These are phyloP conservation scores for Simmondsia chinensis DNA, from an alignment of 148 eudicot species.

Conservation along the genomic window DNA sequence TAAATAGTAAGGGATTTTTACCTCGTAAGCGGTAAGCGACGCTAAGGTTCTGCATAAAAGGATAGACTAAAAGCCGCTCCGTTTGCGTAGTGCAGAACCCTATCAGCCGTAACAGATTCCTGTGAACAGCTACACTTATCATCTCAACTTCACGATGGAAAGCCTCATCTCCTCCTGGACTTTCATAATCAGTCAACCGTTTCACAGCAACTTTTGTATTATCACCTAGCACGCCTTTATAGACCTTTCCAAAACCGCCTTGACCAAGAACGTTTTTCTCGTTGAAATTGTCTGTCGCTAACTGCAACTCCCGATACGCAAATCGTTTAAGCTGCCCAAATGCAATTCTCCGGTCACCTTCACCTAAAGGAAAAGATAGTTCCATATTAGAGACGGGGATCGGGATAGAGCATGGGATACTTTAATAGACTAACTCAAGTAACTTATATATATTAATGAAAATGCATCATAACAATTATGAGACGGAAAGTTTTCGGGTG, in stretches of 20 bases:
- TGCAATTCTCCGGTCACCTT: conserved; percentile 77
- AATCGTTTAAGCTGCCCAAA: conserved; percentile 95
- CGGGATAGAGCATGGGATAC: no score
- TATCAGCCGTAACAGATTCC: conserved; percentile 73
- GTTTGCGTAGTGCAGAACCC: conserved; percentile 98
- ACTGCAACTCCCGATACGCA: conserved; percentile 83
- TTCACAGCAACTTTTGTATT: conserved; percentile 88
- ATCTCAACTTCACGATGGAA: conserved; percentile 98
- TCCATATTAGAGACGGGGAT: no score
- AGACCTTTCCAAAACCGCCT: conserved; percentile 98
- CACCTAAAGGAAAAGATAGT: conserved; percentile 41
- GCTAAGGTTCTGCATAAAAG: conserved; percentile 91
- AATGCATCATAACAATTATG: no score
- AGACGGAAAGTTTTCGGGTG: no score
- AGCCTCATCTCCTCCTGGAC: conserved; percentile 93
- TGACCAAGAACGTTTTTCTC: conserved; percentile 95
- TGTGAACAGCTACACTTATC: conserved; percentile 98
- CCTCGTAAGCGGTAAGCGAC: conserved; percentile 93
- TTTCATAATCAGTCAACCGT: conserved; percentile 71
- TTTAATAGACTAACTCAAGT: no score
- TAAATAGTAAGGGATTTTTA: conserved; percentile 15
- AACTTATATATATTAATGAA: no score
- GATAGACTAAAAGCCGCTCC: conserved; percentile 94
- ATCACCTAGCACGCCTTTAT: conserved; percentile 77
- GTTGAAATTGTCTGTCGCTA: conserved; percentile 87